phyloP scores from a whole-genome alignment of 257 asterid species.

The Ilex asprella region DNA sequence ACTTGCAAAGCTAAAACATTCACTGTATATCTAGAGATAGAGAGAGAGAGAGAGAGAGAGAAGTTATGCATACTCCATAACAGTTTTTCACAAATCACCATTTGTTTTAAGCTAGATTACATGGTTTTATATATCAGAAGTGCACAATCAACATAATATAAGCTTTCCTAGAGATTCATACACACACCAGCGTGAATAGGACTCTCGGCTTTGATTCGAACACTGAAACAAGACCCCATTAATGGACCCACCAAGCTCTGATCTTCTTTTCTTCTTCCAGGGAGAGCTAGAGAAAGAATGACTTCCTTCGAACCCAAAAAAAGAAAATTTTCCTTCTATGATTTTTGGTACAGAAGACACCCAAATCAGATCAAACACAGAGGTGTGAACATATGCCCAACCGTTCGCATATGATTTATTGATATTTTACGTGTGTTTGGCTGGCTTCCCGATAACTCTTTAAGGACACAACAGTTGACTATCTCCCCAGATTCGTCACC shows the following conservation, averaged over 20 bases:
- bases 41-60: no score
- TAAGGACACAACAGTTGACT: conserved; percentile 16
- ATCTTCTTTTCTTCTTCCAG: conserved; percentile 5
- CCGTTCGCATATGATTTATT: neutral
- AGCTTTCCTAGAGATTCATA: neutral
- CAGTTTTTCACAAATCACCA: no score
- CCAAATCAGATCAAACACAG: conserved; percentile 9
- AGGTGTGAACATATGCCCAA: conserved; percentile 26
- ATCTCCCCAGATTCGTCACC: neutral
- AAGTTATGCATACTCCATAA: no score
- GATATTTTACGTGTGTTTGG: conserved; percentile 22
- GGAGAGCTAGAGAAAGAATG: neutral
- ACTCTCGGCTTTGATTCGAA: conserved; percentile 58
- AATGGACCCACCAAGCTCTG: conserved; percentile 1
- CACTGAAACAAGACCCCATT: conserved; percentile 82
- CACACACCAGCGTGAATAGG: conserved; percentile 60
- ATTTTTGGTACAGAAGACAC: neutral
- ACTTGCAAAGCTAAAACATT: no score
- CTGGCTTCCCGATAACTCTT: conserved; percentile 52
- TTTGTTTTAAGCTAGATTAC: no score
- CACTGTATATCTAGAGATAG: no score
- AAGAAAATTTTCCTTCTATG: neutral
- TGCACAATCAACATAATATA: neutral
- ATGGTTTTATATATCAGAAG: no score
- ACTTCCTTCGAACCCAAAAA: conserved; percentile 1